Base-by-base conservation (phyloP, 169 alveolate genomes). In the Cryptosporidium canis region DNA sequence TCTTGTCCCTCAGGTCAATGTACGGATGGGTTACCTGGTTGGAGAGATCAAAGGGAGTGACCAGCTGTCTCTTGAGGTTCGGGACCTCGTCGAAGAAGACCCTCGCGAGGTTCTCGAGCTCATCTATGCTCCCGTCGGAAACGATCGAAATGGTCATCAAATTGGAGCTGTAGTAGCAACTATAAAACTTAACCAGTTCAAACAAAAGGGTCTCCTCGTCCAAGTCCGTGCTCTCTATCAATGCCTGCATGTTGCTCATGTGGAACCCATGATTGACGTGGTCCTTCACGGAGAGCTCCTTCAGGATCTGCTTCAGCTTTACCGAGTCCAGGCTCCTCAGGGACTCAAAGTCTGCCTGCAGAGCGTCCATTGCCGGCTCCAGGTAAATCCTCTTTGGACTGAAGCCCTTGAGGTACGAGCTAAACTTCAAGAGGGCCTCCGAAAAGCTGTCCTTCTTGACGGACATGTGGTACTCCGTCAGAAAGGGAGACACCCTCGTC, bases 81-180 rank as follows among this genome's bases (percentile, higher is more conserved):
- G 87, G 87, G 24, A 77, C 45, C 11, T 77, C 87, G 4, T 55
- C 72, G 24, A 77, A 58, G n/a, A 44, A 77, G n/a, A 29, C 61
- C 61, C 51, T 61, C 21, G 64, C 87, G n/a, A 55, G 66, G 24
- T 41, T 27, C 37, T 77, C 63, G 37, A 77, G 87, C 12, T 77
- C 72, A 35, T 56, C 72, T 29, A 77, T 18, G 27, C 63, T 43
- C n/a, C 39, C 44, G 31, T 77, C 87, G 24, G 87, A 77, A 24
- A 77, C 64, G 16, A 77, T 61, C 6, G 55, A 58, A 41, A 77
- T 24, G 2, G 72, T 29, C 71, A 77, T 56, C 72, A 77, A 35
- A 37, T 77, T 77, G 12, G 87, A 55, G 24, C 87, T 77, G 37
- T 77, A 77, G 41, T 58, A 58, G 9, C 27, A 39, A 11, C 51